Percentiles rank a stretch among this genome's conserved stretches.
Conservation (phyloP, 2,329 filamentous ascomycete genomes). For the Macroventuria anomochaeta region DNA sequence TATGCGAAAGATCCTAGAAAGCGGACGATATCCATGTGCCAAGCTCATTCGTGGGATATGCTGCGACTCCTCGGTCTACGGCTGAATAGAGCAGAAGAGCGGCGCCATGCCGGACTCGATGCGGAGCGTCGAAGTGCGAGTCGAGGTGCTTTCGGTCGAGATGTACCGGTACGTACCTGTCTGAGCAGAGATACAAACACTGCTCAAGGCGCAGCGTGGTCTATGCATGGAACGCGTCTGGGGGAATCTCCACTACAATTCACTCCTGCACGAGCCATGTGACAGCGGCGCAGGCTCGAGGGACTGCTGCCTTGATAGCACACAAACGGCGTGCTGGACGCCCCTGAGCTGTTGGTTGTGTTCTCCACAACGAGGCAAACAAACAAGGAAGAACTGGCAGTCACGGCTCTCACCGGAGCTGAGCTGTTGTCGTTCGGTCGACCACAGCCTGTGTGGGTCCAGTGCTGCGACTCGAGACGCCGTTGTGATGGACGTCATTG, state of each 20-base stretch:
- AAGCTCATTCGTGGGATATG: constrained; percentile 14
- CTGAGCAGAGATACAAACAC: constrained; percentile 10
- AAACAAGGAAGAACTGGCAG: background rate
- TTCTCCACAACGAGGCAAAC: background rate
- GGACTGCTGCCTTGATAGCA: constrained; percentile 9
- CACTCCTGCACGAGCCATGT: constrained; percentile 12
- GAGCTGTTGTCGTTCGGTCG: background rate
- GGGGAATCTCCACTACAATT: constrained; percentile 12
- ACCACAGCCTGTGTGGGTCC: constrained; percentile 6
- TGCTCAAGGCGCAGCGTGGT: constrained; percentile 18
- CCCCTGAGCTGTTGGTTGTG: background rate
- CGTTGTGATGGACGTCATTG: constrained; percentile 22
- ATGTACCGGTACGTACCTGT: background rate
- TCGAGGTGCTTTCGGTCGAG: constrained; percentile 1
- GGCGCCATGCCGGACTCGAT: constrained; percentile 1
- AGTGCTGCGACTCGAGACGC: constrained; percentile 12
- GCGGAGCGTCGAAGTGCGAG: background rate
- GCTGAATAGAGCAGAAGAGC: background rate
- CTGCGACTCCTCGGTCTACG: constrained; percentile 1
- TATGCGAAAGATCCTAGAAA: background rate
- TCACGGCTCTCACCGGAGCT: background rate
- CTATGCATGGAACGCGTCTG: constrained; percentile 12
- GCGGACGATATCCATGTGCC: constrained; percentile 1
- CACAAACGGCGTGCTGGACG: background rate
- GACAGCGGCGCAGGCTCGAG: constrained; percentile 8